Base-by-base conservation (phyloP, 2,329 filamentous ascomycete genomes). In the Clarireedia homoeocarpa region DNA sequence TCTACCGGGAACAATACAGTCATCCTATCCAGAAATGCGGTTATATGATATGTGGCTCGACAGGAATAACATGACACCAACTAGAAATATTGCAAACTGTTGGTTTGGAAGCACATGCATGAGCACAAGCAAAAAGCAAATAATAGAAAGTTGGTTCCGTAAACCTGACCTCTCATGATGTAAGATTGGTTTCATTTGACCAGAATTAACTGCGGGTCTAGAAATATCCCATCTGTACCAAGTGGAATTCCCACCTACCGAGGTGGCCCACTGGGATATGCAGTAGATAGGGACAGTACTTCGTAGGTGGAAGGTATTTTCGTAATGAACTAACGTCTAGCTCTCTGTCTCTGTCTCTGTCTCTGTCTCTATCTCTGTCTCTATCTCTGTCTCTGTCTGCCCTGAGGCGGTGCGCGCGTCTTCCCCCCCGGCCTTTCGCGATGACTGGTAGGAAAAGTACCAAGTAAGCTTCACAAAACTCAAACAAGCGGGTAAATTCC, bases 181-280 rank as follows among this genome's bases (percentile, higher is more conserved):
- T 49, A 49, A 54, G 52, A 49, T 49, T 42, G 6, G 23, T 44
- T 55, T 45, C 47, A 55, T 51, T 20, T 51, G 47, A 51, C 47
- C 53, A 45, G 20, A 55, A 17, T 51, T 20, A n/a, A 26, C 47
- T 51, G 53, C 47, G 46, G 53, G 53, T 45, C 46, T 36, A 26
- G 39, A 34, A 15, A 50, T 50, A n/a, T 42, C 46, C 40, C 36
- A 42, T n/a, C 15, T 5, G 20, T n/a, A 15, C 9, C 17, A 20
- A n/a, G 26, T 26, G 10, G 6, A 47, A 26, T 14, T 47, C 23
- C 26, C 5, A 27, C 20, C 6, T 47, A 26, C 23, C 12, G 6
- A 23, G 15, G 44, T 23, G 15, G 17, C 4, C 39, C 17, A n/a
- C 17, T 6, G 38, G 30, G 20, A 46, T 17, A 36, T 38, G 27